Evolutionary conservation across 192 early-diverging fungal genomes (phyloP).

Genomic region (Polychytrium aggregatum): DNA sequence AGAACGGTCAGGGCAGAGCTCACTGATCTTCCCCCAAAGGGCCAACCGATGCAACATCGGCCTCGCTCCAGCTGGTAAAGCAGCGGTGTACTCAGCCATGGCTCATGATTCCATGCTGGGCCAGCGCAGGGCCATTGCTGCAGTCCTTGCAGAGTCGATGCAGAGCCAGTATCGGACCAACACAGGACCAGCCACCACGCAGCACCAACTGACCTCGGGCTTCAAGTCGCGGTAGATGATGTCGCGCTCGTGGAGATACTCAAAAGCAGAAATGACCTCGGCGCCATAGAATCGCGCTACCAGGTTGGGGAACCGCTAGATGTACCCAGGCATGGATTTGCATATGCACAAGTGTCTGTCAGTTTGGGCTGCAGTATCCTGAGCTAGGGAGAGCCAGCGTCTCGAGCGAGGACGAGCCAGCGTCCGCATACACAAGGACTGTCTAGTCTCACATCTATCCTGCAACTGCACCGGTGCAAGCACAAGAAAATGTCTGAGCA

Average conservation of each 20-base stretch:
- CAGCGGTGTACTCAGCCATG: no score
- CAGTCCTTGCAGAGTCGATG: conserved; percentile 1
- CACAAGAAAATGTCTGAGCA: no score
- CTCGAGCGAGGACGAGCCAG: no score
- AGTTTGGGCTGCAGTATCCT: no score
- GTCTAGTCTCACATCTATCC: no score
- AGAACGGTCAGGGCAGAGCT: not conserved
- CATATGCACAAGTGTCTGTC: not conserved
- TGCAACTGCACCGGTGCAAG: no score
- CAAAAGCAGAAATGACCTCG: conserved; percentile 78
- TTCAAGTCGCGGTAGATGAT: conserved; percentile 90
- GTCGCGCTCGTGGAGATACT: conserved; percentile 74
- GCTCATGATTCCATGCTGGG: no score
- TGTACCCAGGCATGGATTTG: not conserved
- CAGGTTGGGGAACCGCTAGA: conserved; percentile 74
- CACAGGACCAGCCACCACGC: not conserved
- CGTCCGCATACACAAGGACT: no score
- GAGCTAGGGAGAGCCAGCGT: no score
- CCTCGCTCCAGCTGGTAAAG: no score
- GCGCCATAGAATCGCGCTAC: conserved; percentile 84
- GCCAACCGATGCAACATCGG: no score
- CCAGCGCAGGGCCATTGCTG: no score
- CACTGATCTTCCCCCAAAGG: not conserved
- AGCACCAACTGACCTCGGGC: conserved; percentile 41
- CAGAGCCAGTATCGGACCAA: conserved; percentile 1